Conservation (phyloP, 306 rosid species). For the Cicer pinnatifidum region DNA sequence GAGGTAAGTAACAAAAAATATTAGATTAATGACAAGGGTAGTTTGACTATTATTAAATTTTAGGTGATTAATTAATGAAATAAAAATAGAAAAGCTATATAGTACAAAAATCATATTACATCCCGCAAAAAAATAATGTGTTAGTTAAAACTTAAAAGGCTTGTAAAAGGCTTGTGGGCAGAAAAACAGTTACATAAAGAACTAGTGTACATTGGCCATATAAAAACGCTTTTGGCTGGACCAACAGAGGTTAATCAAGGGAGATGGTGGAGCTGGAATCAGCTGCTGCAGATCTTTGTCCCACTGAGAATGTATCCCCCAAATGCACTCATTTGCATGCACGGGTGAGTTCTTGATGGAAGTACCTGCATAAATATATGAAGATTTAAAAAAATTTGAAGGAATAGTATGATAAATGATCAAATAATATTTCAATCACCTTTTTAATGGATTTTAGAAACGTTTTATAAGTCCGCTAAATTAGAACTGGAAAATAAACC, state of each 20-base stretch:
- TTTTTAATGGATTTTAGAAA: too few species aligned
- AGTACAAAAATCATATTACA: constrained; percentile 32
- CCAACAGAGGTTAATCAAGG: background rate
- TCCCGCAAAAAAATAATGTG: background rate
- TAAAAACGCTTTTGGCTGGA: background rate
- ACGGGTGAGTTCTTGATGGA: constrained; percentile 93
- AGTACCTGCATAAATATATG: constrained; percentile 69
- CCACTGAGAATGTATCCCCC: constrained; percentile 95
- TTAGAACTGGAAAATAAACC: too few species aligned
- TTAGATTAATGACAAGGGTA: background rate
- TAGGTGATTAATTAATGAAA: constrained; percentile 15
- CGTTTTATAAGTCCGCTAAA: too few species aligned
- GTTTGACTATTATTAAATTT: background rate
- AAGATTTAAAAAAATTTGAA: background rate
- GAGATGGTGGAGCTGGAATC: constrained; percentile 19
- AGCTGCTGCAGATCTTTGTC: constrained; percentile 67
- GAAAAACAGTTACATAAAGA: constrained; percentile 1
- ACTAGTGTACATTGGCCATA: constrained; percentile 35
- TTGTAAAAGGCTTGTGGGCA: constrained; percentile 3
- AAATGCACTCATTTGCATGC: constrained; percentile 88
- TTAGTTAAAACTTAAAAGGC: background rate
- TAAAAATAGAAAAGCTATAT: constrained; percentile 39
- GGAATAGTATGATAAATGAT: too few species aligned
- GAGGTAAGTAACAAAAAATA: background rate
- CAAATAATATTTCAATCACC: too few species aligned